Percentiles rank a stretch among this genome's conserved stretches.
phyloP scores from a whole-genome alignment of 257 asterid species.

The Marsdenia floribunda region DNA sequence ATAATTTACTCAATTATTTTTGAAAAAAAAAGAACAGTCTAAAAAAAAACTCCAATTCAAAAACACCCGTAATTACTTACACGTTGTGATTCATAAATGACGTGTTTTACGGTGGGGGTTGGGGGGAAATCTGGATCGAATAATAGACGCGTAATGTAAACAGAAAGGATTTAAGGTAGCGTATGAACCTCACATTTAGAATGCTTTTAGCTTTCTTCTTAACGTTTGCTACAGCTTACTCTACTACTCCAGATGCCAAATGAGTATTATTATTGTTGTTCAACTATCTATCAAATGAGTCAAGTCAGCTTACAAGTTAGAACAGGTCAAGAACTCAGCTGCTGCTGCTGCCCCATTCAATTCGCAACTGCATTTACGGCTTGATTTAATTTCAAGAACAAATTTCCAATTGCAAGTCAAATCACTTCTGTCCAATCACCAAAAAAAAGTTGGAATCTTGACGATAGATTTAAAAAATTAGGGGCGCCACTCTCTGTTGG shows the following conservation, averaged over 20 bases:
- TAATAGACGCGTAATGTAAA: too few species aligned
- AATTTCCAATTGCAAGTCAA: background rate
- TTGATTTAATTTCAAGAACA: background rate
- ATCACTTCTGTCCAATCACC: background rate
- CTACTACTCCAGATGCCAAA: background rate
- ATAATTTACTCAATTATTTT: too few species aligned
- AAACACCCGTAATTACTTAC: too few species aligned
- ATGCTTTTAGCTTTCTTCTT: background rate
- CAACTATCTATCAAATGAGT: background rate
- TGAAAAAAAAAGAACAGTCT: too few species aligned
- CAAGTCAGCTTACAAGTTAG: background rate
- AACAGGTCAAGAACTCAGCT: slow-evolving; percentile 6
- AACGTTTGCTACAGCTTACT: background rate
- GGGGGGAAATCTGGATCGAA: too few species aligned
- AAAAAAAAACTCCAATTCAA: too few species aligned
- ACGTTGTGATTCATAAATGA: too few species aligned
- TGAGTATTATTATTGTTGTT: background rate
- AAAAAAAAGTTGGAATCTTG: too few species aligned
- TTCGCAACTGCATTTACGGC: background rate
- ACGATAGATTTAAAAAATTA: too few species aligned
- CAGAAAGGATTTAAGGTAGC: too few species aligned
- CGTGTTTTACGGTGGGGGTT: too few species aligned
- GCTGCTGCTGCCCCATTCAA: background rate
- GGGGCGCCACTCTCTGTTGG: too few species aligned
- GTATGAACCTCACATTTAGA: background rate